phyloP scores from a whole-genome alignment of 225 moss, liverwort and hornwort genomes.

The Sphagnum tenellum region DNA sequence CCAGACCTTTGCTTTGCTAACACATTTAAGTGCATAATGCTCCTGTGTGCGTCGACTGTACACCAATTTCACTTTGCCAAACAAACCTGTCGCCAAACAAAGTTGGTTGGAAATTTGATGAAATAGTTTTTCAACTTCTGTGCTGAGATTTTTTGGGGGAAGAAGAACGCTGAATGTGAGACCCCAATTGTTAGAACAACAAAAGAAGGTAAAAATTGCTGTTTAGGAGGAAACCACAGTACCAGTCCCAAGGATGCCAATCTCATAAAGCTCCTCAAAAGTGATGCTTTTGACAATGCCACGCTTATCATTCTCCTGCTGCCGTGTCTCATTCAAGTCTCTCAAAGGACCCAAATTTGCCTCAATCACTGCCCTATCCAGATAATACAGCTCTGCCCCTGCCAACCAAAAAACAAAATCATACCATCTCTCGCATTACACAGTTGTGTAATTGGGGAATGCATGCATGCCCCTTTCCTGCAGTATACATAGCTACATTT shows the following conservation, averaged over 20 bases:
- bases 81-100: conserved; percentile 41
- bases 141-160: too few species aligned
- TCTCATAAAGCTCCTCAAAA: conserved; percentile 69
- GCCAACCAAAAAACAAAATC: background rate
- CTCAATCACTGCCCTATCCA: conserved; percentile 90
- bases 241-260: conserved; percentile 92
- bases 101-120: too few species aligned
- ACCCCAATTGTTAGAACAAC: too few species aligned
- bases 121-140: too few species aligned
- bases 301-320: conserved; percentile 48
- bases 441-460: too few species aligned
- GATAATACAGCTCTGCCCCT: conserved; percentile 70
- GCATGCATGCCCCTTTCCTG: too few species aligned
- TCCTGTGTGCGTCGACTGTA: conserved; percentile 67
- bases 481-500: too few species aligned
- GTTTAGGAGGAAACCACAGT: too few species aligned
- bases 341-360: conserved; percentile 67
- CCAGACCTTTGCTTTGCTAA: conserved; percentile 84
- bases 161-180: too few species aligned
- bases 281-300: conserved; percentile 80
- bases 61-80: conserved; percentile 93
- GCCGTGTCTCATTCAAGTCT: conserved; percentile 61
- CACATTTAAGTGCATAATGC: conserved; percentile 84
- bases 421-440: too few species aligned
- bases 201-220: too few species aligned